Percentiles rank a stretch among this genome's conserved stretches.
These are phyloP conservation scores for Penicillium desertorum DNA, from an alignment of 495 filamentous ascomycete species.

Conservation along the genomic window DNA sequence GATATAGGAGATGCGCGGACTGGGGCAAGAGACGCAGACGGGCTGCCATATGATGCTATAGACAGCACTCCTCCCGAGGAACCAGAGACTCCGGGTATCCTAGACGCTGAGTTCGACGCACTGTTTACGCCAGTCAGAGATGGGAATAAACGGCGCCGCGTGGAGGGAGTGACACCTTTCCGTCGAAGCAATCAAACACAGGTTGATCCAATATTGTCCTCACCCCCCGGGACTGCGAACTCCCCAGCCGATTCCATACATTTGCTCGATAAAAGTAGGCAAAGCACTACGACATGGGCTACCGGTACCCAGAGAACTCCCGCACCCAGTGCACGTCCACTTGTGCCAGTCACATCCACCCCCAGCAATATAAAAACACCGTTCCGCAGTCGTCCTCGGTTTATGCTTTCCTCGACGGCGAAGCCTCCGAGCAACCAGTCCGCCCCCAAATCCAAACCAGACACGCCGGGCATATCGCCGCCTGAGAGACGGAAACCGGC, in stretches of 20 bases:
- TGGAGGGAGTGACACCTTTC: constrained; percentile 9
- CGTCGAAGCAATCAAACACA: constrained; percentile 1
- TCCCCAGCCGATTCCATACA: not conserved
- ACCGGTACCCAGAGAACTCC: constrained; percentile 11
- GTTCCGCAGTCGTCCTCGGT: constrained; percentile 32
- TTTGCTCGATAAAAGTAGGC: constrained; percentile 1
- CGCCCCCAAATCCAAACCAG: constrained; percentile 13
- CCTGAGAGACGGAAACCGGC: constrained; percentile 33
- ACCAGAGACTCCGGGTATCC: constrained; percentile 4
- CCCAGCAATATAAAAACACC: constrained; percentile 24
- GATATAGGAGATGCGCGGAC: constrained; percentile 2
- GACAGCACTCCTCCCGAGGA: constrained; percentile 25
- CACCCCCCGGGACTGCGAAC: constrained; percentile 21
- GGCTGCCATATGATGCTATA: constrained; percentile 17
- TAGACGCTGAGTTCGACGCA: constrained; percentile 33
- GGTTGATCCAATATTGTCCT: constrained; percentile 17
- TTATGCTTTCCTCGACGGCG: constrained; percentile 27
- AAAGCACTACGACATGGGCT: not conserved
- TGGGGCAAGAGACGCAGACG: not conserved
- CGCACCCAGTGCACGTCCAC: constrained; percentile 5
- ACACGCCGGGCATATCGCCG: constrained; percentile 17
- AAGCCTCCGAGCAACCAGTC: constrained; percentile 24
- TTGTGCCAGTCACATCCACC: constrained; percentile 17
- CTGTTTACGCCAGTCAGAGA: constrained; percentile 29
- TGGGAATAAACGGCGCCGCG: constrained; percentile 35